A percentile compares a stretch with the other conserved stretches of the same genome.
Evolutionary conservation across 1,139 yeast species (phyloP).

Genomic region (Kluyveromyces sp.): DNA sequence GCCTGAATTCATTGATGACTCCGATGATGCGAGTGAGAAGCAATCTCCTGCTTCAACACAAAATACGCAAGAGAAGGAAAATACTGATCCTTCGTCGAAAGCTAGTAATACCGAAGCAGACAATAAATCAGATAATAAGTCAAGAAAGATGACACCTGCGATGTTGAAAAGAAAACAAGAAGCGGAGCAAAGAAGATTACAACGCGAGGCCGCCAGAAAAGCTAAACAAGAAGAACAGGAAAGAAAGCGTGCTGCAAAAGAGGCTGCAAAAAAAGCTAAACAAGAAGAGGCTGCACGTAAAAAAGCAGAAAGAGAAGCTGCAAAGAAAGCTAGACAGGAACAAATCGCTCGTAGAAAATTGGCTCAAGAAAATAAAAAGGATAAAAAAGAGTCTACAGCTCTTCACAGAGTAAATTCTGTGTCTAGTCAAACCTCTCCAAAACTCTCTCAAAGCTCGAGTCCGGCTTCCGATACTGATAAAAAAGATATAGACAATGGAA

Average conservation of each 20-base stretch:
- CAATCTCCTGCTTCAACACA: background rate
- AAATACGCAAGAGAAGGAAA: background rate
- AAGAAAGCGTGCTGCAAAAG: constrained; percentile 6
- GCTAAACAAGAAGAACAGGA: constrained; percentile 8
- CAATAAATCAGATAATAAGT: background rate
- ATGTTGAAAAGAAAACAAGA: constrained; percentile 11
- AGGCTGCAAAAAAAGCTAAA: constrained; percentile 4
- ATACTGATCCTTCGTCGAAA: background rate
- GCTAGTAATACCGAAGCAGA: background rate
- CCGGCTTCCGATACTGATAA: background rate
- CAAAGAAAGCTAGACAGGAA: constrained; percentile 9
- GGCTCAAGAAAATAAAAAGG: constrained; percentile 14
- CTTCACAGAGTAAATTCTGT: no score
- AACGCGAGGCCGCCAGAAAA: constrained; percentile 6
- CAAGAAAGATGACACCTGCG: constrained; percentile 6
- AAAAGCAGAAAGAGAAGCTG: constrained; percentile 11
- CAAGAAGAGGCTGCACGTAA: constrained; percentile 8
- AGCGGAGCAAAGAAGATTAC: constrained; percentile 12
- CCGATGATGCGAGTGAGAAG: constrained; percentile 6
- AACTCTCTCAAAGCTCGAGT: constrained; percentile 4
- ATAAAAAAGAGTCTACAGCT: constrained; percentile 1
- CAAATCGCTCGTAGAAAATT: constrained; percentile 8
- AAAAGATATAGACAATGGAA: constrained; percentile 2
- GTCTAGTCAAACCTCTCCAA: background rate
- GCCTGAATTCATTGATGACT: constrained; percentile 9